Percentiles rank a stretch among this genome's conserved stretches.
These are phyloP conservation scores for Solanum ahanhuiri DNA, from an alignment of 257 asterid genomes.

Conservation along the genomic window DNA sequence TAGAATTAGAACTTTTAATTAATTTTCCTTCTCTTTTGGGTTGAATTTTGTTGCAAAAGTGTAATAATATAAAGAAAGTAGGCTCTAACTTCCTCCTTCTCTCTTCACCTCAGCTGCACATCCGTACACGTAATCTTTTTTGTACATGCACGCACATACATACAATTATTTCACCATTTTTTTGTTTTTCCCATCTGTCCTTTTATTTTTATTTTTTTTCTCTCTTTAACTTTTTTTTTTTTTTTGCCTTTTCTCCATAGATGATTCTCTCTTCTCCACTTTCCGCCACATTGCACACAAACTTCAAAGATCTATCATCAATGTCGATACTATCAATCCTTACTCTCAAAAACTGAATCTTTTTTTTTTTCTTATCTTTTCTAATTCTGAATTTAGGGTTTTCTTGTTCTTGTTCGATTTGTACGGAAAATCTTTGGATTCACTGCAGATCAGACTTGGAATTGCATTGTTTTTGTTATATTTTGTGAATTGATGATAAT, in stretches of 20 bases:
- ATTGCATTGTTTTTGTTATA: neutral
- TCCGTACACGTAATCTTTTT: constrained; percentile 19
- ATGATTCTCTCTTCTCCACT: constrained; percentile 7
- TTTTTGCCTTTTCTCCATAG: neutral
- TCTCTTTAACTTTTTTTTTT: neutral
- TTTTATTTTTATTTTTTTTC: neutral
- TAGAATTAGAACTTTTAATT: no score
- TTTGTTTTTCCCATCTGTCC: neutral
- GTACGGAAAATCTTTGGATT: neutral
- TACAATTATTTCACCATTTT: constrained; percentile 5
- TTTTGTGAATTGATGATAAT: neutral
- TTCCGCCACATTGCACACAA: constrained; percentile 5
- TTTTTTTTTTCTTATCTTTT: neutral
- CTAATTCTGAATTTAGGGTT: constrained; percentile 6
- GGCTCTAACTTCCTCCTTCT: neutral
- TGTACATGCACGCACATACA: neutral
- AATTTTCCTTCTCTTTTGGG: neutral
- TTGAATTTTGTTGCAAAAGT: neutral
- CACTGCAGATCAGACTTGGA: constrained; percentile 9
- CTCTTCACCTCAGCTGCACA: constrained; percentile 3
- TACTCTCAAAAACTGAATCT: neutral
- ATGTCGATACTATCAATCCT: constrained; percentile 6
- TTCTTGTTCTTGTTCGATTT: neutral
- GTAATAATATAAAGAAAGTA: neutral
- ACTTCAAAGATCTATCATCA: constrained; percentile 8